Conservation (phyloP, 768 basidiomycete genomes). For the Mycena latifolia region DNA sequence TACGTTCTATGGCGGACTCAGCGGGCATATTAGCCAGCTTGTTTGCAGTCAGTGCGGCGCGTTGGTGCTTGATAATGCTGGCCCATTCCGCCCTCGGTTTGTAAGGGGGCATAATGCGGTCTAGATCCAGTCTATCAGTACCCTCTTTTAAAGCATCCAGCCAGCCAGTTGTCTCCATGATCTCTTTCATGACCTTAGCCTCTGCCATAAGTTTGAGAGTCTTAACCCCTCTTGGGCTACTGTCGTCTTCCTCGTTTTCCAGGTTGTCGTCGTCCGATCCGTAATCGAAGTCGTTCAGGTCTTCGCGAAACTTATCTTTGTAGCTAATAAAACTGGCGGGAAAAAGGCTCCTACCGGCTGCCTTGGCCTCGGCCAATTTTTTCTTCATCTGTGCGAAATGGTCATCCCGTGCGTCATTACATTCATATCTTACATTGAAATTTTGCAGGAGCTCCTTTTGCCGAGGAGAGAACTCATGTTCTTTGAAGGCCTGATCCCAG, state of each 20-base stretch:
- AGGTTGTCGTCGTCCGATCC: no score
- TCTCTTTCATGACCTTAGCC: no score
- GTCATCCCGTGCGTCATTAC: no score
- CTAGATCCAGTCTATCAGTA: no score
- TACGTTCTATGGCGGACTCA: no score
- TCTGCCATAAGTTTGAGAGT: no score
- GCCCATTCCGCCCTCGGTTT: not conserved
- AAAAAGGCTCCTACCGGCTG: conserved; percentile 23
- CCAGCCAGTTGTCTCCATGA: no score
- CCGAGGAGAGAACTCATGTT: not conserved
- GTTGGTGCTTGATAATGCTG: no score
- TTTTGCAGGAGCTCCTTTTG: conserved; percentile 35
- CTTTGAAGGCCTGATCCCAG: not conserved
- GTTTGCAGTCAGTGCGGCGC: not conserved
- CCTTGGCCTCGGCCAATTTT: not conserved
- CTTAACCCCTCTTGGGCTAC: no score
- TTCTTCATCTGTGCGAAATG: conserved; percentile 31
- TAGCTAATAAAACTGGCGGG: conserved; percentile 13
- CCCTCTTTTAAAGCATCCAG: no score
- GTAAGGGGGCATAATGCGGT: not conserved
- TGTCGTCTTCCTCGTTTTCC: no score
- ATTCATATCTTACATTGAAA: conserved; percentile 44
- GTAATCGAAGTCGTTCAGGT: no score
- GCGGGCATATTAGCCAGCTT: not conserved
- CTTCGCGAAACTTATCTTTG: conserved; percentile 1